These are phyloP conservation scores for Calonectria naviculata DNA, from an alignment of 2,329 filamentous ascomycete genomes.

Conservation along the genomic window DNA sequence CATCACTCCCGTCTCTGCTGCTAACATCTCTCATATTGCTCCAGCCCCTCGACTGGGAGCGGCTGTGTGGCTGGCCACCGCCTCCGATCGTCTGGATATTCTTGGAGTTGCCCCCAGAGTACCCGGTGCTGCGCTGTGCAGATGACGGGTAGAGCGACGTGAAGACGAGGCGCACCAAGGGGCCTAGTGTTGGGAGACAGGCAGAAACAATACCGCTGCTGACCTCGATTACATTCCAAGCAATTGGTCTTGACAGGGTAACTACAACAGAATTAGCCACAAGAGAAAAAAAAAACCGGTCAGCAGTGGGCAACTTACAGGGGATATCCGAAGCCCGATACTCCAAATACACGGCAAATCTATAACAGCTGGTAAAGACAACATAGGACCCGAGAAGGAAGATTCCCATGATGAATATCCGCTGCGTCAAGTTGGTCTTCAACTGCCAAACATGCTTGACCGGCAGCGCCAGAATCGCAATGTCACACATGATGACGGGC, in stretches of 20 bases:
- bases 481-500: conserved; percentile 1
- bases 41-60: neutral
- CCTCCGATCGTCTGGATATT: neutral
- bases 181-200: neutral
- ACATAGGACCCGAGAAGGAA: neutral
- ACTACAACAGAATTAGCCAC: neutral
- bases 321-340: neutral
- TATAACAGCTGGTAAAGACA: neutral
- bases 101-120: neutral
- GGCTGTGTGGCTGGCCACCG: neutral
- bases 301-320: neutral
- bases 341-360: neutral
- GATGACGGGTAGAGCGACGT: neutral
- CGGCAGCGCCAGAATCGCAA: neutral
- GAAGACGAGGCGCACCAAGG: neutral
- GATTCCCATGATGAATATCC: neutral
- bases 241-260: neutral
- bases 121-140: neutral
- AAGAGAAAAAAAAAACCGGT: neutral
- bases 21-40: neutral
- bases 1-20: neutral
- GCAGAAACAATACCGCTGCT: neutral
- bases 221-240: neutral
- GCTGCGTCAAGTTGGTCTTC: neutral
- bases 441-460: neutral